These are phyloP conservation scores for Eragrostis curvula DNA, from an alignment of 176 grass and related monocot genomes.

Conservation along the genomic window DNA sequence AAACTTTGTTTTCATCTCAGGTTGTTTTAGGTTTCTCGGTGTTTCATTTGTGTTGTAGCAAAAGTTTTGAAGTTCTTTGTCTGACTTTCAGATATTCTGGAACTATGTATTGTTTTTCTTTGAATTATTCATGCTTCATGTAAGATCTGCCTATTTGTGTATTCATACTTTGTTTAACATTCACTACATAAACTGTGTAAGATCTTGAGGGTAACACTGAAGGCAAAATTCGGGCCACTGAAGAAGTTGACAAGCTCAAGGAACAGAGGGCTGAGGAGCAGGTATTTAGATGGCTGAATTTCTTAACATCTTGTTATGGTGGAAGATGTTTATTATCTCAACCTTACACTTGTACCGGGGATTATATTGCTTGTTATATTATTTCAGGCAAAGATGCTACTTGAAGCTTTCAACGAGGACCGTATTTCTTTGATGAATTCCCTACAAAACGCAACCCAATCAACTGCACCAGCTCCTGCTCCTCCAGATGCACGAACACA, in stretches of 20 bases:
- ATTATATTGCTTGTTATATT: constrained; percentile 10
- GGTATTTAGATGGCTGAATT: constrained; percentile 55
- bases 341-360: neutral
- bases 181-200: constrained; percentile 24
- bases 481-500: constrained; percentile 79
- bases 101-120: neutral
- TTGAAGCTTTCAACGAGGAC: constrained; percentile 91
- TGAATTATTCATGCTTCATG: neutral
- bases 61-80: neutral
- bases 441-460: constrained; percentile 56
- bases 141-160: neutral
- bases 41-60: neutral
- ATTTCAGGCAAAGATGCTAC: constrained; percentile 68
- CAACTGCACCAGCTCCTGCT: constrained; percentile 39
- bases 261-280: constrained; percentile 92
- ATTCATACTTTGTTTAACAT: neutral
- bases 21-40: neutral
- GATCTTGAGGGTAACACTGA: constrained; percentile 92
- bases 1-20: neutral
- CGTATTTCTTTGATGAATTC: constrained; percentile 72
- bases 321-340: constrained; percentile 11
- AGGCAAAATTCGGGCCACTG: constrained; percentile 69
- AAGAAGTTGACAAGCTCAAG: constrained; percentile 85
- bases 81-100: neutral
- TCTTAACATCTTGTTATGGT: neutral